These are phyloP conservation scores for Stevia rebaudiana DNA, from an alignment of 140 eudicot genomes.

Conservation along the genomic window DNA sequence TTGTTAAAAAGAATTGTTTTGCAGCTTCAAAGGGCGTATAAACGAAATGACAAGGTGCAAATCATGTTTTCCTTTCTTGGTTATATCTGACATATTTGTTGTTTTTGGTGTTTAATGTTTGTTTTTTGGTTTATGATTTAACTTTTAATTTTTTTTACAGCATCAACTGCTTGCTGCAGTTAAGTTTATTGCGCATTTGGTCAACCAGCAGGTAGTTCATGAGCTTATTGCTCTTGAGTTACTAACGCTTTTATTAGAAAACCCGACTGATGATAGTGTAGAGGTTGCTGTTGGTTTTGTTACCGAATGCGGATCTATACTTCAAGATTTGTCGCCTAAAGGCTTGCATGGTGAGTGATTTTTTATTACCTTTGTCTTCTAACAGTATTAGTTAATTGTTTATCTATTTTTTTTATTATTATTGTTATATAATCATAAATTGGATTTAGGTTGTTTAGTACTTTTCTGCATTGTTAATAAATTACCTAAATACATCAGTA, in stretches of 20 bases:
- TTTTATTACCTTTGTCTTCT: neutral
- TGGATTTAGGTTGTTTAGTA: slow-evolving; percentile 1
- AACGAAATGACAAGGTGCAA: slow-evolving; percentile 83
- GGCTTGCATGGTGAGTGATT: slow-evolving; percentile 82
- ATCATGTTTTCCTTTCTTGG: slow-evolving; percentile 1
- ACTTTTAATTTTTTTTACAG: slow-evolving; percentile 42
- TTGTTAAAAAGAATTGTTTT: slow-evolving; percentile 66
- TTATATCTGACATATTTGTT: neutral
- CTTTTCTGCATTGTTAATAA: neutral
- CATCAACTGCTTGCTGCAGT: slow-evolving; percentile 88
- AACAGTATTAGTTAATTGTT: neutral
- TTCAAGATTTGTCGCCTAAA: slow-evolving; percentile 72
- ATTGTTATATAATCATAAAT: neutral
- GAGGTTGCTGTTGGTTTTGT: slow-evolving; percentile 96
- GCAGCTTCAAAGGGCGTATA: slow-evolving; percentile 81
- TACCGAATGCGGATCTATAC: slow-evolving; percentile 85
- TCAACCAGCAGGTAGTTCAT: slow-evolving; percentile 88
- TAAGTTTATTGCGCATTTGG: slow-evolving; percentile 90
- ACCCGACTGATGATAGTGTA: slow-evolving; percentile 93
- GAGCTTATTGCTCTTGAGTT: slow-evolving; percentile 94
- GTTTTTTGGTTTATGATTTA: neutral
- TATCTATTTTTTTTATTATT: neutral
- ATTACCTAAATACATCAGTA: neutral
- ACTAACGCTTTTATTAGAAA: slow-evolving; percentile 59
- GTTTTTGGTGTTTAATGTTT: neutral